A percentile compares a stretch with the other conserved stretches of the same genome.
Conservation (phyloP, 129 eudicot species). For the Flaveria trinervia region DNA sequence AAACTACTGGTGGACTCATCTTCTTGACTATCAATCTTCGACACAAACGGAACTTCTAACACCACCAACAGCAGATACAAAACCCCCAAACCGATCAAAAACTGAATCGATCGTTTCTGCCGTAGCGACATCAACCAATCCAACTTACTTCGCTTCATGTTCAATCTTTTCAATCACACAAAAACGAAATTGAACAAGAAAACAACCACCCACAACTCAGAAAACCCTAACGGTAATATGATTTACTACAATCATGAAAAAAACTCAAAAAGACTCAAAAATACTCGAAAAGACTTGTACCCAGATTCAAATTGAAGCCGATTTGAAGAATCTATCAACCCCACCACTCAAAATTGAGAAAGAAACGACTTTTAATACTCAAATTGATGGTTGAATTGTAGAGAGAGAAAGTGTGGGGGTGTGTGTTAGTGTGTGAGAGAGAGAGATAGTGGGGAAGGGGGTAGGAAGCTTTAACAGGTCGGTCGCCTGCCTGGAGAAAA, state of each 20-base stretch:
- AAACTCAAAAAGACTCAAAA: constrained; percentile 17
- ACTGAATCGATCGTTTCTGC: constrained; percentile 62
- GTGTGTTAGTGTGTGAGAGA: constrained; percentile 25
- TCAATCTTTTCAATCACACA: background rate
- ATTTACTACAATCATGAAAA: constrained; percentile 32
- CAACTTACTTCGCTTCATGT: constrained; percentile 49
- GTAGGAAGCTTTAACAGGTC: constrained; percentile 43
- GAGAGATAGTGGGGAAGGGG: constrained; percentile 29
- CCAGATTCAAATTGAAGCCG: background rate
- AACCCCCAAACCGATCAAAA: constrained; percentile 51
- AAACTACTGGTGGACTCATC: constrained; percentile 19
- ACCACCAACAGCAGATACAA: constrained; percentile 58
- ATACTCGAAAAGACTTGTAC: background rate
- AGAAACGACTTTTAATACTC: background rate
- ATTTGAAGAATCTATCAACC: background rate
- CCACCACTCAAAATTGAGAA: constrained; percentile 15
- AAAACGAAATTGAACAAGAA: constrained; percentile 11
- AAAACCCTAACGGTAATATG: constrained; percentile 30
- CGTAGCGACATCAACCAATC: constrained; percentile 53
- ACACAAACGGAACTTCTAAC: constrained; percentile 76
- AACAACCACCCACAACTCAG: constrained; percentile 19
- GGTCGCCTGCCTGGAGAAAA: constrained; percentile 42
- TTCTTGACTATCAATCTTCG: constrained; percentile 53
- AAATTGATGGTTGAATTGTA: constrained; percentile 29
- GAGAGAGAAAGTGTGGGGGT: constrained; percentile 23